Evolutionary conservation across 306 rosid genomes (phyloP).

Genomic region (Vigna hirtella): DNA sequence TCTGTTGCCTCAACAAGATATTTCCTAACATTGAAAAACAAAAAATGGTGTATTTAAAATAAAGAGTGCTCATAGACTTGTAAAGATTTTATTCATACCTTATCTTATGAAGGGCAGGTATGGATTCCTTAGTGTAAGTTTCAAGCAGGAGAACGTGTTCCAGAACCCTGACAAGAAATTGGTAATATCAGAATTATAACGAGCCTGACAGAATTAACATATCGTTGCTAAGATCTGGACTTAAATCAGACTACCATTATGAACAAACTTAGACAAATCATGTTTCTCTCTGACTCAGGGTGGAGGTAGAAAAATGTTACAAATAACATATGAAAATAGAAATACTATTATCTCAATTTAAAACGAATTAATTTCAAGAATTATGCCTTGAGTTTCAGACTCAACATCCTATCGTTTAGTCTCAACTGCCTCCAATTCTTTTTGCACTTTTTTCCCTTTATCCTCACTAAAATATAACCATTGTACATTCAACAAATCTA

Average conservation of each 20-base stretch:
- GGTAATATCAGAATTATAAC: constrained; percentile 35
- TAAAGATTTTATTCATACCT: constrained; percentile 53
- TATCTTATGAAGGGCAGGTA: constrained; percentile 86
- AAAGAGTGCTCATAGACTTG: constrained; percentile 26
- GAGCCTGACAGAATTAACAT: constrained; percentile 32
- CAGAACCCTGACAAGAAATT: constrained; percentile 64
- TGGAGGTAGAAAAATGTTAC: background rate
- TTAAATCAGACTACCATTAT: constrained; percentile 19
- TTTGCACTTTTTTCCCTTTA: constrained; percentile 3
- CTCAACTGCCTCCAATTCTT: constrained; percentile 1
- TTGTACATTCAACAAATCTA: background rate
- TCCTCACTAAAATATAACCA: background rate
- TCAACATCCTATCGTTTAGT: background rate
- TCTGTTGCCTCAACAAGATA: constrained; percentile 90
- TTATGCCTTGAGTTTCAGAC: background rate
- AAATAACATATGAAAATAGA: constrained; percentile 15
- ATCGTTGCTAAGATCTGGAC: constrained; percentile 13
- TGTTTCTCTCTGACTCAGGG: constrained; percentile 22
- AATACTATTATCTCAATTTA: background rate
- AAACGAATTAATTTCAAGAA: constrained; percentile 11
- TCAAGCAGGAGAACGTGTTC: constrained; percentile 75
- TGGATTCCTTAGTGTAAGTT: constrained; percentile 85
- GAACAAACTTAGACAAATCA: constrained; percentile 9
- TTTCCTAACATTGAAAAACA: constrained; percentile 60
- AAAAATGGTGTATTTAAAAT: constrained; percentile 5